These are phyloP conservation scores for Suillus subalutaceus DNA, from an alignment of 768 basidiomycete species.

Conservation along the genomic window DNA sequence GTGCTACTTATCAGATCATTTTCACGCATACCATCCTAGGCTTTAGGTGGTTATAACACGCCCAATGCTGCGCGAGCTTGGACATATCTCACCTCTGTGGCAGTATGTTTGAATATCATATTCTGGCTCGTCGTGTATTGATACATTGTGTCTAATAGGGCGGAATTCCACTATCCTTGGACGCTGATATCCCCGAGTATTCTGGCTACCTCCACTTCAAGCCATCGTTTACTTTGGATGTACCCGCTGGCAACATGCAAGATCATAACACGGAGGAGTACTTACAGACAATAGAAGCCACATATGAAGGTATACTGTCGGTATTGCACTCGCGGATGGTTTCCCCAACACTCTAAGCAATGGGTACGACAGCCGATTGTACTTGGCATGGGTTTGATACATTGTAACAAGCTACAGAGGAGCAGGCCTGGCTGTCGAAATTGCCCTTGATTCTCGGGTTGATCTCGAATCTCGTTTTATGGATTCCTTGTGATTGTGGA, in stretches of 20 bases:
- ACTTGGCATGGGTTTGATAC: not conserved
- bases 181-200: conserved; percentile 78
- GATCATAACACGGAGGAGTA: conserved; percentile 73
- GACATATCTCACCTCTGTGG: conserved; percentile 78
- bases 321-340: conserved; percentile 16
- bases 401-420: not conserved
- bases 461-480: not conserved
- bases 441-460: not conserved
- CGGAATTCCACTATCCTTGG: conserved; percentile 53
- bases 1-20: conserved; percentile 12
- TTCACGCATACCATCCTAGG: conserved; percentile 16
- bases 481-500: not conserved
- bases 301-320: conserved; percentile 40
- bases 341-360: not conserved
- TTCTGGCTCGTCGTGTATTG: conserved; percentile 1
- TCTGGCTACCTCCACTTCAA: conserved; percentile 69
- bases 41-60: conserved; percentile 80
- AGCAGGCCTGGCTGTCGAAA: not conserved
- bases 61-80: conserved; percentile 87
- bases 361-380: not conserved
- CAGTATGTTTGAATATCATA: conserved; percentile 47
- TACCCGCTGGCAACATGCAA: conserved; percentile 69
- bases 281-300: conserved; percentile 44
- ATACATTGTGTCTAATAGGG: conserved; percentile 41
- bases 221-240: conserved; percentile 81